phyloP scores from a whole-genome alignment of 805 yeast genomes.

The Candida jianshihensis region DNA sequence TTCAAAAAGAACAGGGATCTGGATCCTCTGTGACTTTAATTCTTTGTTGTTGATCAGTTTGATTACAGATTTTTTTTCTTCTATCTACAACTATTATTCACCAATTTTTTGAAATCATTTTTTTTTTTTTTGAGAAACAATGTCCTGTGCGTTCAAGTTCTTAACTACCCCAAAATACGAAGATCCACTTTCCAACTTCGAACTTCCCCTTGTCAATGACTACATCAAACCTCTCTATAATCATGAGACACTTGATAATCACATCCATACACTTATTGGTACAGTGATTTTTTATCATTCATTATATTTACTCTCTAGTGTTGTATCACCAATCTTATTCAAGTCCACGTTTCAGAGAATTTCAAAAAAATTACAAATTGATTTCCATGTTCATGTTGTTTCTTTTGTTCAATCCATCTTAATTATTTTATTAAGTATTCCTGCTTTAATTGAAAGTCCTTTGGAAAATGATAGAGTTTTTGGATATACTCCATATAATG shows the following conservation, averaged over 20 bases:
- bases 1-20: too few relatives aligned
- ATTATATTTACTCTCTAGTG: slow-evolving; percentile 18
- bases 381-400: slow-evolving; percentile 82
- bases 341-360: slow-evolving; percentile 16
- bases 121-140: not conserved
- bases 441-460: slow-evolving; percentile 52
- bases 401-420: slow-evolving; percentile 76
- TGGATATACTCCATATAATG: slow-evolving; percentile 65
- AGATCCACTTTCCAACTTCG: slow-evolving; percentile 20
- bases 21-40: too few relatives aligned
- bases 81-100: not conserved
- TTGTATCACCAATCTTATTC: slow-evolving; percentile 18
- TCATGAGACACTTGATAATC: slow-evolving; percentile 20
- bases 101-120: not conserved
- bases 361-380: slow-evolving; percentile 43
- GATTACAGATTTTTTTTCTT: not conserved
- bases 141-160: not conserved
- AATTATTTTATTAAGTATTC: slow-evolving; percentile 50
- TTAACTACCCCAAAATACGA: slow-evolving; percentile 7
- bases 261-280: slow-evolving; percentile 26
- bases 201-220: slow-evolving; percentile 24
- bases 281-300: slow-evolving; percentile 24
- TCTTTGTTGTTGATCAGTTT: too few relatives aligned
- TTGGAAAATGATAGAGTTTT: slow-evolving; percentile 43
- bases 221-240: slow-evolving; percentile 19